These are phyloP conservation scores for Cercospora sesami DNA, from an alignment of 2,329 filamentous ascomycete genomes.

Conservation along the genomic window DNA sequence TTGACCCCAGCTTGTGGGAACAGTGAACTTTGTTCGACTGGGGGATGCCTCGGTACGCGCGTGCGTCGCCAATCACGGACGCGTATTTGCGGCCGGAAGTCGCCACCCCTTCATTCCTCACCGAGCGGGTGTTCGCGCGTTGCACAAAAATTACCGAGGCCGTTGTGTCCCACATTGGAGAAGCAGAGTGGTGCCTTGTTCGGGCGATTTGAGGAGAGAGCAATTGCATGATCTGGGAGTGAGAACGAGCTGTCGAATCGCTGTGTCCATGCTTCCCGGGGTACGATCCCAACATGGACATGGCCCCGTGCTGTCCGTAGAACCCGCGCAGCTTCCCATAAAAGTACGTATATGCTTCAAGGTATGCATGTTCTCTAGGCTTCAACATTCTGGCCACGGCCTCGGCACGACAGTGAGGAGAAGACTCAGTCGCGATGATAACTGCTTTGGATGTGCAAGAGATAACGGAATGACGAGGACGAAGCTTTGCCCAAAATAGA, in stretches of 20 bases:
- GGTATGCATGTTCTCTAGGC: slow-evolving; percentile 7
- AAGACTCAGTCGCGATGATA: neutral
- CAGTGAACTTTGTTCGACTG: neutral
- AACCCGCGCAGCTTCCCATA: neutral
- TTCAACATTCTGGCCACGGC: slow-evolving; percentile 1
- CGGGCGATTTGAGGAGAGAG: neutral
- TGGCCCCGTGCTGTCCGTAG: neutral
- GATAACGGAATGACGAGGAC: neutral
- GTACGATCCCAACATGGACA: neutral
- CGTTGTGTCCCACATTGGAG: neutral
- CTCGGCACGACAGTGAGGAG: slow-evolving; percentile 1
- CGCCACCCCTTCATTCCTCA: neutral
- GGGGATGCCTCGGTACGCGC: slow-evolving; percentile 10
- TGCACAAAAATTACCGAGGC: slow-evolving; percentile 9
- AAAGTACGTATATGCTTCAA: neutral
- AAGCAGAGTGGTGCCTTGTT: neutral
- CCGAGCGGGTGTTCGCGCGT: neutral
- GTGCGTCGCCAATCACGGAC: slow-evolving; percentile 6
- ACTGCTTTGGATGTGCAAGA: neutral
- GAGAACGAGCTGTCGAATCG: slow-evolving; percentile 18
- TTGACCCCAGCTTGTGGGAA: neutral
- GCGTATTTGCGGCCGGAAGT: neutral
- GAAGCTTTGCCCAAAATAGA: neutral
- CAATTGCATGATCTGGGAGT: neutral
- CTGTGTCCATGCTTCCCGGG: neutral